Base-by-base conservation (phyloP, 2,329 filamentous ascomycete species). In the Fusarium coffeatum region DNA sequence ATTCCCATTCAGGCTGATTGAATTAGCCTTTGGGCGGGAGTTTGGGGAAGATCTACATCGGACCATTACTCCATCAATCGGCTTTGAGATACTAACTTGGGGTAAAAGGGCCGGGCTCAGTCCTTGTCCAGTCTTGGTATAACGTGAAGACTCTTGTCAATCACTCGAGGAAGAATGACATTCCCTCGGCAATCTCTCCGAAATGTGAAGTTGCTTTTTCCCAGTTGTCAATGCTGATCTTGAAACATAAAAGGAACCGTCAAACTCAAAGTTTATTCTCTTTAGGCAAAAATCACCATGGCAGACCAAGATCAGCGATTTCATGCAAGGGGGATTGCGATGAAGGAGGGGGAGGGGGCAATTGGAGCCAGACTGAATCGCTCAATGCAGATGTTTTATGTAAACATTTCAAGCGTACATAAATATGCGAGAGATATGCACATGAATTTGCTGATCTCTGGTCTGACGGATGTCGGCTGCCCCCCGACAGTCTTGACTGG, bases 1-100 rank as follows among this genome's bases (percentile, higher is more conserved):
- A 57, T 49, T 64, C 46, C 32, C 15, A 67, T 66, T 66, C 49
- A 66, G 64, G 64, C 64, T 66, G 60, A 67, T 66, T 66, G 32
- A 42, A 62, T 67, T 56, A 61, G 49, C 56, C 64, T 63, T 30
- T 34, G 30, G 46, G 46, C 25, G 20, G 43, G 34, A 43, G 25
- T 43, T 53, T 45, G 37, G 62, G n/a, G 47, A 45, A 49, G 63
- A 66, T 66, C 63, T 43, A 46, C 61, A 55, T 22, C 20, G 22
- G 20, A 41, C 34, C 40, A 51, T 66, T 48, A 60, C 46, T 66
- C 55, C 63, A 54, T 64, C 60, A 64, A 64, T 66, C 63, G 55
- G 63, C 55, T 43, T 41, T 20, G n/a, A 46, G 23, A 41, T 27
- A 63, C 49, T 43, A 41, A 42, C 48, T 66, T 59, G 61, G 62